A percentile compares a stretch with the other conserved stretches of the same genome.
phyloP scores from a whole-genome alignment of 1,139 yeast genomes.

The Debaryomyces nepalensis region DNA sequence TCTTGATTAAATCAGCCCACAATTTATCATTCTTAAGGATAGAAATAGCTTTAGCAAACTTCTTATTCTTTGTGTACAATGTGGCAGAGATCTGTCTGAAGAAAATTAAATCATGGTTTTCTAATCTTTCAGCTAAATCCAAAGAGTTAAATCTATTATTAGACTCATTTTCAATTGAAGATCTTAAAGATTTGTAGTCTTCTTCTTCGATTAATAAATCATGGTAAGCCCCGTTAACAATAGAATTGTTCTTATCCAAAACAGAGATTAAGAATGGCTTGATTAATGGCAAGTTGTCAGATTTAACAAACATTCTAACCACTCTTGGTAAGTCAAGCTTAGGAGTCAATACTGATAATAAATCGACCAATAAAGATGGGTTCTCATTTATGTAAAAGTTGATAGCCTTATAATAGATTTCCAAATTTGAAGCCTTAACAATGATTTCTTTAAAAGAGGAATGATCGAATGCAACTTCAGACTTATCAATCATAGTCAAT shows the following conservation, averaged over 20 bases:
- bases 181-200: slow-evolving; percentile 86
- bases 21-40: slow-evolving; percentile 89
- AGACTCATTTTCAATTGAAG: slow-evolving; percentile 76
- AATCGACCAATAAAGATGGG: slow-evolving; percentile 87
- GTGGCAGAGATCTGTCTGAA: slow-evolving; percentile 97
- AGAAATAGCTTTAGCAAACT: slow-evolving; percentile 87
- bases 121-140: slow-evolving; percentile 90
- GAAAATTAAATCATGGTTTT: slow-evolving; percentile 86
- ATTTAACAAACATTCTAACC: slow-evolving; percentile 90
- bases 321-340: slow-evolving; percentile 95
- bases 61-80: slow-evolving; percentile 90
- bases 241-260: slow-evolving; percentile 84
- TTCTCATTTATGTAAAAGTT: slow-evolving; percentile 92
- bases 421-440: slow-evolving; percentile 94
- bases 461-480: slow-evolving; percentile 94
- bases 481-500: slow-evolving; percentile 94
- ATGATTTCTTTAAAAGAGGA: slow-evolving; percentile 90
- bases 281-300: slow-evolving; percentile 94
- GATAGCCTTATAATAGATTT: slow-evolving; percentile 95
- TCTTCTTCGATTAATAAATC: slow-evolving; percentile 95
- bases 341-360: slow-evolving; percentile 83
- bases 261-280: slow-evolving; percentile 94
- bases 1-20: slow-evolving; percentile 93
- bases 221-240: slow-evolving; percentile 94
- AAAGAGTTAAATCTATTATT: slow-evolving; percentile 91